Conservation (phyloP, 495 filamentous ascomycete species). For the Neurospora sp. region DNA sequence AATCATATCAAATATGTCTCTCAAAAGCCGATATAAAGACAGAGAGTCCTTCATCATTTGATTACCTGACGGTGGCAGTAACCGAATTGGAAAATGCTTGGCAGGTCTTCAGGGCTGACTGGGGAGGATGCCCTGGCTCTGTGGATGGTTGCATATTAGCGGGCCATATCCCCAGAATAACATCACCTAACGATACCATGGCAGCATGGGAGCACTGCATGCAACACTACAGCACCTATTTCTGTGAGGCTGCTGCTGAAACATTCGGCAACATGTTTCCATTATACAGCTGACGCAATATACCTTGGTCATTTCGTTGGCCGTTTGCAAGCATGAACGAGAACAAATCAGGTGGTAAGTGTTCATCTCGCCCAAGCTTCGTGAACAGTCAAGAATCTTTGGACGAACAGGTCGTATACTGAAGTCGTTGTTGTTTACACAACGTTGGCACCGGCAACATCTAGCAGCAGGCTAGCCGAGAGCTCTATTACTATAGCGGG, state of each 20-base stretch:
- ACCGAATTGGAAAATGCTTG: neutral
- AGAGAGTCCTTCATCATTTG: neutral
- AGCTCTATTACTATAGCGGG: neutral
- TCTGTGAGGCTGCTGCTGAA: neutral
- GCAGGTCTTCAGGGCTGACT: neutral
- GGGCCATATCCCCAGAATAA: neutral
- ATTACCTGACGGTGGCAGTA: neutral
- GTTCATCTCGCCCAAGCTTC: neutral
- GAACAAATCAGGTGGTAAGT: neutral
- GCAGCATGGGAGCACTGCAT: neutral
- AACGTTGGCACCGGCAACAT: neutral
- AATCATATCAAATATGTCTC: neutral
- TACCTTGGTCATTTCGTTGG: neutral
- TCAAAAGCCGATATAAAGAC: neutral
- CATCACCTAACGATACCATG: neutral
- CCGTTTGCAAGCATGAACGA: neutral
- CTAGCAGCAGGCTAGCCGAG: neutral
- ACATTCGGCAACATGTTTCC: neutral
- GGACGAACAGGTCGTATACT: neutral
- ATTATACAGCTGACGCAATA: neutral
- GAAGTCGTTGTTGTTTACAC: neutral
- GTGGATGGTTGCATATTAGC: neutral
- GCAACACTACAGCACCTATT: neutral
- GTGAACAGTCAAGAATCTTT: neutral
- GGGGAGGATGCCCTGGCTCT: neutral